phyloP scores from a whole-genome alignment of 2,329 filamentous ascomycete species.

The Thermothelomyces thermophilus region DNA sequence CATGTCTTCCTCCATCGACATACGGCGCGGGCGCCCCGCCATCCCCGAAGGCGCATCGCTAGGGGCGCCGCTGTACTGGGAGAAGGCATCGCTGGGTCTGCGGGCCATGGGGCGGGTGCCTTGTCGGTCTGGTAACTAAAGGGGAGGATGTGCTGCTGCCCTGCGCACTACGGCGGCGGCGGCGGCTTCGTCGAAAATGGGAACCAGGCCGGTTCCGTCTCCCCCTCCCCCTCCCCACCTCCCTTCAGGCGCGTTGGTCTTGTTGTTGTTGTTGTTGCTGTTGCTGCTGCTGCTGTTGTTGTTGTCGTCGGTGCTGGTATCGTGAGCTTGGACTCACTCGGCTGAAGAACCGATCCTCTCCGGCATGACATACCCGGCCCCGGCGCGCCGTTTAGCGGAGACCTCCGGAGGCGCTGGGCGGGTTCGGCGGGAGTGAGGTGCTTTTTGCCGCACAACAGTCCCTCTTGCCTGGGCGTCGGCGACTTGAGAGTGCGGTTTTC shows the following conservation, averaged over 20 bases:
- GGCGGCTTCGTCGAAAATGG: conserved; percentile 8
- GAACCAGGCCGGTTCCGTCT: conserved; percentile 12
- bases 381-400: neutral
- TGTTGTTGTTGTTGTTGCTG: neutral
- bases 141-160: neutral
- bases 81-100: conserved; percentile 27
- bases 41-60: conserved; percentile 33
- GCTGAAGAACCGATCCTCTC: conserved; percentile 7
- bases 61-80: conserved; percentile 30
- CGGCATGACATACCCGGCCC: conserved; percentile 17
- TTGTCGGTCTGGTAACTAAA: conserved; percentile 1
- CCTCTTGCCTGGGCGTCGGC: too few relatives aligned
- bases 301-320: neutral
- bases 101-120: conserved; percentile 28
- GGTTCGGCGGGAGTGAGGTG: neutral
- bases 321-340: conserved; percentile 14
- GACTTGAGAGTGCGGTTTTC: neutral
- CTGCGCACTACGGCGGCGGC: conserved; percentile 9
- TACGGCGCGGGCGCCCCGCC: conserved; percentile 29
- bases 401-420: neutral
- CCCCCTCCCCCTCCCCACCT: conserved; percentile 18
- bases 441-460: neutral
- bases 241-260: conserved; percentile 6
- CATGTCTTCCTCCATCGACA: conserved; percentile 51
- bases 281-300: conserved; percentile 1